Evolutionary conservation across 1,284 basidiomycete species (phyloP).

Genomic region (Neonothopanus nambi): DNA sequence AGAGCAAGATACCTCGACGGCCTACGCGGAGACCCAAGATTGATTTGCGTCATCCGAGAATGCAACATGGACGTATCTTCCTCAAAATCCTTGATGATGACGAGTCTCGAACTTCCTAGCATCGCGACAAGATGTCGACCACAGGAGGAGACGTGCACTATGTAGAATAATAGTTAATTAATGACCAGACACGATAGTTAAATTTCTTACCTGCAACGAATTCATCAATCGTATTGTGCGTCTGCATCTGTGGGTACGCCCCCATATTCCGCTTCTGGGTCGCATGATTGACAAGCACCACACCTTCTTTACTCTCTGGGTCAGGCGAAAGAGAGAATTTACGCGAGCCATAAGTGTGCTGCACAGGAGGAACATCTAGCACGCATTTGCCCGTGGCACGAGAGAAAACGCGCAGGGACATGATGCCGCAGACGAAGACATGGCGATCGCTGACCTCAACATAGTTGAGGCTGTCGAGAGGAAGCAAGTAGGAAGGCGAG

Average conservation of each 20-base stretch:
- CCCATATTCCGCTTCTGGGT: slow-evolving; percentile 18
- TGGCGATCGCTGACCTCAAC: slow-evolving; percentile 64
- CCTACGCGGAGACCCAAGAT: slow-evolving; percentile 36
- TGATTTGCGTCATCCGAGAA: slow-evolving; percentile 44
- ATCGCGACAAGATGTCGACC: slow-evolving; percentile 56
- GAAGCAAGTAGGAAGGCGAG: background rate
- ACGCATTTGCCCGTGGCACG: slow-evolving; percentile 44
- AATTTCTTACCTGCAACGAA: slow-evolving; percentile 16
- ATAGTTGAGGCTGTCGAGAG: slow-evolving; percentile 53
- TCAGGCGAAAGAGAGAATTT: slow-evolving; percentile 15
- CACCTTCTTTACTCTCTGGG: slow-evolving; percentile 16
- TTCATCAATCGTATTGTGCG: slow-evolving; percentile 12
- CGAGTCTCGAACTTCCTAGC: slow-evolving; percentile 40
- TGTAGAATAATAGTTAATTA: slow-evolving; percentile 5
- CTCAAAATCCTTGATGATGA: slow-evolving; percentile 58
- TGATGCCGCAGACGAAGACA: slow-evolving; percentile 58
- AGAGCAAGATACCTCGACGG: slow-evolving; percentile 53
- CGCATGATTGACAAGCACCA: slow-evolving; percentile 14
- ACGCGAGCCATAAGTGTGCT: slow-evolving; percentile 31
- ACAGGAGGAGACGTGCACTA: slow-evolving; percentile 64
- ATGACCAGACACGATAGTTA: background rate
- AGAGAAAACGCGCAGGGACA: slow-evolving; percentile 52
- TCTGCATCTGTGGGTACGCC: too few species aligned
- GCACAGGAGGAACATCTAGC: slow-evolving; percentile 39
- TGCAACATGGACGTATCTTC: slow-evolving; percentile 28